phyloP scores from a whole-genome alignment of 192 early-diverging fungal species.

The Bifiguratus adelaidae region DNA sequence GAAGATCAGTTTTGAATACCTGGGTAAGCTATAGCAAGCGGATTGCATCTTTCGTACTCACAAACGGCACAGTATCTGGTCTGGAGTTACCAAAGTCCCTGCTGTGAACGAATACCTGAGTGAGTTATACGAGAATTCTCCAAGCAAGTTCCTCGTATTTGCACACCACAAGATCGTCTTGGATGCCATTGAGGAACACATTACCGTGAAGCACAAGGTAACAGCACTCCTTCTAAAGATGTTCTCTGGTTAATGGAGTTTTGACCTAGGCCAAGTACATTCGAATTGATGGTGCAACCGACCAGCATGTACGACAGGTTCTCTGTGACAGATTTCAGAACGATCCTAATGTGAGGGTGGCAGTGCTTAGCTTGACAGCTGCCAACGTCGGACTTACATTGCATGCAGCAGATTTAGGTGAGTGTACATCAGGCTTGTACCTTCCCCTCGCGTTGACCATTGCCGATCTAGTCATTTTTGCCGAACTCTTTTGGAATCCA shows the following conservation, averaged over 20 bases:
- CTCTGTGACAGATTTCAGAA: slow-evolving; percentile 33
- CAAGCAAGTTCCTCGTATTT: slow-evolving; percentile 36
- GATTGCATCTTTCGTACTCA: too few species aligned
- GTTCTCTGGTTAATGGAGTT: background rate
- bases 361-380: slow-evolving; percentile 31
- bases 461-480: slow-evolving; percentile 25
- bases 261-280: slow-evolving; percentile 21
- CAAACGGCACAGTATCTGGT: too few species aligned
- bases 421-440: background rate
- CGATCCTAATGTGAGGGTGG: slow-evolving; percentile 16
- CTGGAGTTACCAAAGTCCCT: too few species aligned
- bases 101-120: slow-evolving; percentile 24
- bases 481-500: slow-evolving; percentile 40
- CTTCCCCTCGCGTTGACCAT: background rate
- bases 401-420: slow-evolving; percentile 26
- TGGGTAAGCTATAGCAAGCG: background rate
- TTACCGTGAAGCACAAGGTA: slow-evolving; percentile 12
- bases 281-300: slow-evolving; percentile 32
- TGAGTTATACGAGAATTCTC: slow-evolving; percentile 19
- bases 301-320: slow-evolving; percentile 9
- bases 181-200: slow-evolving; percentile 8
- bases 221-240: slow-evolving; percentile 2
- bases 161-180: slow-evolving; percentile 28
- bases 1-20: background rate
- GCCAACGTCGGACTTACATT: slow-evolving; percentile 32